These are phyloP conservation scores for Monilinia laxa DNA, from an alignment of 2,329 filamentous ascomycete genomes.

Conservation along the genomic window DNA sequence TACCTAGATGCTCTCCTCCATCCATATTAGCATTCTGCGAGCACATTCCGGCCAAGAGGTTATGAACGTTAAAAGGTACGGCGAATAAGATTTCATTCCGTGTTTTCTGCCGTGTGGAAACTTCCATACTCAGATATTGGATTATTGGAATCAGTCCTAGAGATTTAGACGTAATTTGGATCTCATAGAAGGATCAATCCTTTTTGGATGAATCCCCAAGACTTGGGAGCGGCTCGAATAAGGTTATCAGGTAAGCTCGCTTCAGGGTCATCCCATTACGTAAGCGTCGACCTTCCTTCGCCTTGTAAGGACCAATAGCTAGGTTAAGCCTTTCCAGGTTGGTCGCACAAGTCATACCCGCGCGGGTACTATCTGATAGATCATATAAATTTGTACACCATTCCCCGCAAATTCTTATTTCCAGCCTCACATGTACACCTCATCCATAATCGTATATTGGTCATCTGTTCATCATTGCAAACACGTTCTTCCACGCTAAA, in stretches of 20 bases:
- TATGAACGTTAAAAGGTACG: not conserved
- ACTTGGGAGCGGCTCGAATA: not conserved
- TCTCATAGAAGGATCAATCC: not conserved
- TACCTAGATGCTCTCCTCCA: not conserved
- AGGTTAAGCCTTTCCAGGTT: too few relatives aligned
- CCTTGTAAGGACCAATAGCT: too few relatives aligned
- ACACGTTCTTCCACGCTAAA: too few relatives aligned
- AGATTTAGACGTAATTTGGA: not conserved
- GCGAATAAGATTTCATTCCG: not conserved
- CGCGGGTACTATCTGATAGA: constrained; percentile 6
- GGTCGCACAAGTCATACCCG: not conserved
- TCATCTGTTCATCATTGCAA: not conserved
- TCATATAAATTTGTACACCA: not conserved
- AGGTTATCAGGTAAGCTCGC: not conserved
- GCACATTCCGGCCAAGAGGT: not conserved
- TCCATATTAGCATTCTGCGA: constrained; percentile 3
- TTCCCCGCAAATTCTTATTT: not conserved
- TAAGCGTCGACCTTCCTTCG: constrained; percentile 1
- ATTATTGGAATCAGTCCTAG: not conserved
- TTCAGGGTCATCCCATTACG: not conserved
- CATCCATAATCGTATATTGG: not conserved
- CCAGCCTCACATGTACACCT: not conserved
- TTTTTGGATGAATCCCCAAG: not conserved
- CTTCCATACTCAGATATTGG: not conserved
- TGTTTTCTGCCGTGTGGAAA: not conserved